These are phyloP conservation scores for Cystobasidium slooffiae DNA, from an alignment of 1,284 basidiomycete species.

Conservation along the genomic window DNA sequence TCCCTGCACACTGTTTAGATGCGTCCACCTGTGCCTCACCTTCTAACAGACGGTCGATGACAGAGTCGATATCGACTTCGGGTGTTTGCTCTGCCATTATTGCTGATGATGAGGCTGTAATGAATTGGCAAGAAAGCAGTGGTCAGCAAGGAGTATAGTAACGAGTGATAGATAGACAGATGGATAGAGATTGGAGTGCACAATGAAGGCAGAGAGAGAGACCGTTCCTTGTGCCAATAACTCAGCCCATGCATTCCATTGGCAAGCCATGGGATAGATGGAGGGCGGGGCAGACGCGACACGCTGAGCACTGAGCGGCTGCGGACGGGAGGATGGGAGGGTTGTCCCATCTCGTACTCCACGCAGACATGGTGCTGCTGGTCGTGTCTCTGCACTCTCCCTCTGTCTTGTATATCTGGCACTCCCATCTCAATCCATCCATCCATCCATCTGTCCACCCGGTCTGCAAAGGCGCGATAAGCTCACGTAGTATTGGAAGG, in stretches of 20 bases:
- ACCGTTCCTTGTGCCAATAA: neutral
- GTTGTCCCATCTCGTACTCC: too few species aligned
- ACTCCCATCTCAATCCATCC: too few species aligned
- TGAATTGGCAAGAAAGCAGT: neutral
- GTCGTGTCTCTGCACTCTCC: too few species aligned
- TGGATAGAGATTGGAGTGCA: too few species aligned
- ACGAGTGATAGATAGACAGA: too few species aligned
- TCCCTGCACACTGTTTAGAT: neutral
- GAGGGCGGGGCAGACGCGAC: constrained; percentile 20
- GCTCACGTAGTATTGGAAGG: too few species aligned
- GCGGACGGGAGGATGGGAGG: neutral
- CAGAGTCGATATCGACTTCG: constrained; percentile 96
- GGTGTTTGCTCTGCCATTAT: constrained; percentile 60
- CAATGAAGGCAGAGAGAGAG: too few species aligned
- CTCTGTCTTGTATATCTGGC: too few species aligned
- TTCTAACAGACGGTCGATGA: constrained; percentile 94
- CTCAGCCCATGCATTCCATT: too few species aligned
- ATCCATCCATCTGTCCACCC: too few species aligned
- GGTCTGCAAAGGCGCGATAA: too few species aligned
- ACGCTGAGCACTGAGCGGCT: neutral
- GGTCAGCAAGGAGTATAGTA: neutral
- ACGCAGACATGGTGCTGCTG: too few species aligned
- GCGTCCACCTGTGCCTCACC: constrained; percentile 64
- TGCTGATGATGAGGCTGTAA: constrained; percentile 10
- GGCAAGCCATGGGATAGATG: neutral